Evolutionary conservation across 2,329 filamentous ascomycete species (phyloP).

Genomic region (Scedosporium aurantiacum): DNA sequence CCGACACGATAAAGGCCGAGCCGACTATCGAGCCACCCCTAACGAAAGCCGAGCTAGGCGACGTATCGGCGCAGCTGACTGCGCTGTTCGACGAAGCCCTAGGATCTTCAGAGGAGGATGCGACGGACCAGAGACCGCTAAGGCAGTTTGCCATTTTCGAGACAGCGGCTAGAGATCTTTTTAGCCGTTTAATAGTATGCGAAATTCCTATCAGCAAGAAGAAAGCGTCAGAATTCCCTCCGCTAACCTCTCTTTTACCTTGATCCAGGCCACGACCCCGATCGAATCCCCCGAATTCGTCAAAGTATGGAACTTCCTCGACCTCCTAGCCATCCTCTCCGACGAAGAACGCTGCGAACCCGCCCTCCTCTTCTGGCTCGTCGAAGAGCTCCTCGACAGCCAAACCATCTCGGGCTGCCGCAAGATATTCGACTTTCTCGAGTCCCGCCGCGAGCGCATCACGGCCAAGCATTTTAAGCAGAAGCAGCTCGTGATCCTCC

Average conservation of each 20-base stretch:
- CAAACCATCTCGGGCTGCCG: constrained; percentile 89
- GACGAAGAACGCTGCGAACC: constrained; percentile 71
- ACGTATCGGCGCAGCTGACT: constrained; percentile 33
- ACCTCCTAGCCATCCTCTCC: constrained; percentile 79
- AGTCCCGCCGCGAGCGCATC: constrained; percentile 82
- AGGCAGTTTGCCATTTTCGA: constrained; percentile 65
- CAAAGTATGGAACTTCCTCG: constrained; percentile 84
- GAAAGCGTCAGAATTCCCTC: constrained; percentile 16
- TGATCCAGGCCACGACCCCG: constrained; percentile 60
- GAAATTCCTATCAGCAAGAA: constrained; percentile 9
- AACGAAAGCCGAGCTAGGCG: constrained; percentile 53
- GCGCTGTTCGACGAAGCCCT: constrained; percentile 24
- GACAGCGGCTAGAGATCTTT: constrained; percentile 69
- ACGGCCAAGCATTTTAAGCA: constrained; percentile 70
- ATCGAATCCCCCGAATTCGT: constrained; percentile 73
- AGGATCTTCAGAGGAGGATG: constrained; percentile 17
- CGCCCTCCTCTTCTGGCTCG: constrained; percentile 74
- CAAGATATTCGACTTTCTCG: constrained; percentile 86
- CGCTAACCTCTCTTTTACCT: constrained; percentile 17
- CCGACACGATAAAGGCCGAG: constrained; percentile 46
- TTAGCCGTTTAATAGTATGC: constrained; percentile 68
- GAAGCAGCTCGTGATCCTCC: constrained; percentile 81
- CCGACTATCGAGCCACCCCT: constrained; percentile 62
- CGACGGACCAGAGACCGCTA: constrained; percentile 21
- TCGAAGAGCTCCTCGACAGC: constrained; percentile 91